A percentile compares a stretch with the other conserved stretches of the same genome.
These are phyloP conservation scores for Cystofilobasidium macerans DNA, from an alignment of 768 basidiomycete genomes.

Conservation along the genomic window DNA sequence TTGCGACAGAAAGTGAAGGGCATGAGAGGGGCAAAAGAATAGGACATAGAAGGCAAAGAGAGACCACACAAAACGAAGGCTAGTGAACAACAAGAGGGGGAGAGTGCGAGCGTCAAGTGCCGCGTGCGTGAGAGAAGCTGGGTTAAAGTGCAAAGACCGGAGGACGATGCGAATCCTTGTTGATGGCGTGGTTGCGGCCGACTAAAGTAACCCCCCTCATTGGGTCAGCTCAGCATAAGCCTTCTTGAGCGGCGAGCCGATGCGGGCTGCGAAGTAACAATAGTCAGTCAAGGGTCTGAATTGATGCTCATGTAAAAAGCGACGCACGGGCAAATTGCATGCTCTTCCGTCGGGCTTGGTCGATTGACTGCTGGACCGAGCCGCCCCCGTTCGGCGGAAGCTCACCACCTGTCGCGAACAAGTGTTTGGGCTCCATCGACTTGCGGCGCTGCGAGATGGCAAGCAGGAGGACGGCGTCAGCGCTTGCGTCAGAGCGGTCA, in stretches of 20 bases:
- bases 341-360: conserved; percentile 30
- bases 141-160: no score
- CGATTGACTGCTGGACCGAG: conserved; percentile 25
- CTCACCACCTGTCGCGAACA: neutral
- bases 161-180: neutral
- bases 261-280: conserved; percentile 29
- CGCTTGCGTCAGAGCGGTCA: neutral
- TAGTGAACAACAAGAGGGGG: no score
- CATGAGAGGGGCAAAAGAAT: no score
- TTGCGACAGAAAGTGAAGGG: neutral
- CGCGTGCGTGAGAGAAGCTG: no score
- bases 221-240: conserved; percentile 13
- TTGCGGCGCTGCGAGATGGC: conserved; percentile 32
- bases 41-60: no score
- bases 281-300: no score
- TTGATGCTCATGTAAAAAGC: neutral
- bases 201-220: neutral
- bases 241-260: conserved; percentile 35
- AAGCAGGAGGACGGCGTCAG: neutral
- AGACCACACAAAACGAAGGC: no score
- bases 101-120: no score
- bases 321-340: conserved; percentile 36
- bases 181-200: neutral
- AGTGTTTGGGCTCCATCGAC: conserved; percentile 34
- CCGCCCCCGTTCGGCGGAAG: neutral